phyloP scores from a whole-genome alignment of 2,329 filamentous ascomycete genomes.

The Fusarium liriodendri region DNA sequence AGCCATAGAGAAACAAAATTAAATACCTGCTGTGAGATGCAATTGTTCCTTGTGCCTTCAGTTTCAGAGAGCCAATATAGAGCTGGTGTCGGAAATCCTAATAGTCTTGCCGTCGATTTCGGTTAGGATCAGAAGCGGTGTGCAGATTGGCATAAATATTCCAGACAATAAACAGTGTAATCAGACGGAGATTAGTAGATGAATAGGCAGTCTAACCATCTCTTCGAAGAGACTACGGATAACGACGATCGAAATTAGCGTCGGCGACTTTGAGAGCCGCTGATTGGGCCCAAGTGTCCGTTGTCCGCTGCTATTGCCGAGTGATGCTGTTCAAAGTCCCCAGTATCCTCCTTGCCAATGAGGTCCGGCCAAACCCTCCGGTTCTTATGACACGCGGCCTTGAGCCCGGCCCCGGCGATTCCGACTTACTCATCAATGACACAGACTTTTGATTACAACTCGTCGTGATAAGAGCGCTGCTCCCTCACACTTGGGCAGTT shows the following conservation, averaged over 20 bases:
- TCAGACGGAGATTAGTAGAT: too few relatives aligned
- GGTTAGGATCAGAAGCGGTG: too few relatives aligned
- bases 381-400: background rate
- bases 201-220: too few relatives aligned
- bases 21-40: background rate
- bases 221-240: too few relatives aligned
- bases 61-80: too few relatives aligned
- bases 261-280: background rate
- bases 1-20: background rate
- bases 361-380: background rate
- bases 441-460: background rate
- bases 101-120: too few relatives aligned
- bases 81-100: too few relatives aligned
- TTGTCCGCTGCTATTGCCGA: background rate
- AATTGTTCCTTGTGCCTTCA: too few relatives aligned
- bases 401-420: background rate
- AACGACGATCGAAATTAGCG: background rate
- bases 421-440: background rate
- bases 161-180: too few relatives aligned
- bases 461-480: background rate
- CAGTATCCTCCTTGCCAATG: background rate
- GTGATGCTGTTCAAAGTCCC: background rate
- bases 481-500: background rate
- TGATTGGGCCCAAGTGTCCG: background rate
- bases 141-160: too few relatives aligned